phyloP scores from a whole-genome alignment of 441 rosid genomes.

The Isatis lusitanica region DNA sequence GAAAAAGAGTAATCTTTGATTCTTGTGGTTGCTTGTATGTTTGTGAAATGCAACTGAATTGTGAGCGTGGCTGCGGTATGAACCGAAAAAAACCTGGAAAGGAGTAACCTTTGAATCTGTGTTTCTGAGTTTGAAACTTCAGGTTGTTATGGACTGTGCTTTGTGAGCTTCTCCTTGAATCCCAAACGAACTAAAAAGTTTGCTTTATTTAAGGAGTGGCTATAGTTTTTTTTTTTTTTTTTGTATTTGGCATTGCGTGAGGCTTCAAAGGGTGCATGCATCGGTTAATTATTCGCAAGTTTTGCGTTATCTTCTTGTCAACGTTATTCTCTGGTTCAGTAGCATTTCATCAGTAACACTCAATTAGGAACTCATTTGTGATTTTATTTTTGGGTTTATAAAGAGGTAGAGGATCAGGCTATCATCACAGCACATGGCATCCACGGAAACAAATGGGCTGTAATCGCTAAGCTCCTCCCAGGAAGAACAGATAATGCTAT shows the following conservation, averaged over 20 bases:
- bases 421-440: constrained; percentile 56
- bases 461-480: constrained; percentile 57
- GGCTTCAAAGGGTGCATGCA: background rate
- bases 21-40: background rate
- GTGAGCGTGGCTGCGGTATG: background rate
- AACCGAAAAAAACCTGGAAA: background rate
- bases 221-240: background rate
- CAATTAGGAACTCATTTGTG: constrained; percentile 3
- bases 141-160: background rate
- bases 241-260: background rate
- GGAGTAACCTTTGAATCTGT: background rate
- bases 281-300: background rate
- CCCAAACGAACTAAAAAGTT: background rate
- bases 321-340: background rate
- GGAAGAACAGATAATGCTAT: constrained; percentile 78
- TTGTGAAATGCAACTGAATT: constrained; percentile 2
- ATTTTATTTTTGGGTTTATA: background rate
- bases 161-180: background rate
- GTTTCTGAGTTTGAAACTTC: background rate
- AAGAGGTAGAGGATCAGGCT: constrained; percentile 77
- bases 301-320: background rate
- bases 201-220: constrained; percentile 2
- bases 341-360: constrained; percentile 21
- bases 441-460: constrained; percentile 82
- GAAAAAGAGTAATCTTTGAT: background rate